Conservation (phyloP, 163 green algal species). For the Chlorella variabilis region DNA sequence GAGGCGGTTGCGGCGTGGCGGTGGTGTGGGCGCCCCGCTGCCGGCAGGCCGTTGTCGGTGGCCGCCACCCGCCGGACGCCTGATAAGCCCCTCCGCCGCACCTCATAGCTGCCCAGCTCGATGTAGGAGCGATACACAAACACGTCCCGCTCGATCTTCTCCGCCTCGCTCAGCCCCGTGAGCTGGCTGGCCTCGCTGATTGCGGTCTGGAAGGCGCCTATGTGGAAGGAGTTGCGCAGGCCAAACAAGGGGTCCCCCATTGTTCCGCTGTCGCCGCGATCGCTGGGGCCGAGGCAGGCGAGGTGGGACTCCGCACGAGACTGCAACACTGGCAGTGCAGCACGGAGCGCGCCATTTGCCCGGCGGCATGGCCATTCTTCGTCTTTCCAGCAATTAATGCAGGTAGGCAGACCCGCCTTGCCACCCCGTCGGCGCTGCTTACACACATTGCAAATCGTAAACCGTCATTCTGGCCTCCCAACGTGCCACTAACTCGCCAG, state of each 20-base stretch:
- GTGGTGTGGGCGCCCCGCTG: background rate
- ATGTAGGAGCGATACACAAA: conserved; percentile 97
- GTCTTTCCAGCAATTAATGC: no score
- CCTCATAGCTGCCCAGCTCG: conserved; percentile 90
- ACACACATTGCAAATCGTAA: no score
- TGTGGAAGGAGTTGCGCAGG: conserved; percentile 89
- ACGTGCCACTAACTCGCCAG: no score
- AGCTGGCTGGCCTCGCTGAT: conserved; percentile 91
- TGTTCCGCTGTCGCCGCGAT: no score
- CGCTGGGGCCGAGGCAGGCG: no score
- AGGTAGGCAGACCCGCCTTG: no score
- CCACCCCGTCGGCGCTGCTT: no score
- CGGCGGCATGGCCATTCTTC: no score
- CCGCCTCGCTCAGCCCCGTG: conserved; percentile 75
- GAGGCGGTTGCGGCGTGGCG: background rate
- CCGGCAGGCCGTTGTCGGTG: background rate
- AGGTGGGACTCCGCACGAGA: no score
- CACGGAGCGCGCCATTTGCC: no score
- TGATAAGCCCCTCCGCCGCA: conserved; percentile 42
- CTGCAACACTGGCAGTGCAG: no score
- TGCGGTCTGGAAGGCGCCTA: conserved; percentile 92
- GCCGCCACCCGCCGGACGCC: background rate
- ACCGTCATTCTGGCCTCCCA: no score
- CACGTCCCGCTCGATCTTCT: conserved; percentile 85
- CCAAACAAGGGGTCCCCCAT: conserved; percentile 44